Evolutionary conservation across 2,329 filamentous ascomycete species (phyloP).

Genomic region (Didymella lethalis): DNA sequence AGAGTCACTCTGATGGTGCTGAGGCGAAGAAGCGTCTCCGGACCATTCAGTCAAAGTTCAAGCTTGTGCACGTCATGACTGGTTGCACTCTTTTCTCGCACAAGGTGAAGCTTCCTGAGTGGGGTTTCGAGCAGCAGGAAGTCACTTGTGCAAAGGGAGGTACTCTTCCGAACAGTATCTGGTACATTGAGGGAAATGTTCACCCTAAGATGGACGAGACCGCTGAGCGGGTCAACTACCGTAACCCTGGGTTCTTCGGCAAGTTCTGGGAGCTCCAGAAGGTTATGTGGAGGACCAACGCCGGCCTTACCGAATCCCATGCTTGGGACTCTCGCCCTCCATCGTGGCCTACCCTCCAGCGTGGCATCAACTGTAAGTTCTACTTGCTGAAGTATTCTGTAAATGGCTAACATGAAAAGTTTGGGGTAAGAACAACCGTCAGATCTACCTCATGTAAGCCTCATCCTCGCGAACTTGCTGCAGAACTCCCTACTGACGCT

Average conservation of each 20-base stretch:
- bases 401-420: slow-evolving; percentile 50
- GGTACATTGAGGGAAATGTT: slow-evolving; percentile 93
- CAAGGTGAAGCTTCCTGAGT: slow-evolving; percentile 97
- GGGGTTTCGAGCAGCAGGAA: slow-evolving; percentile 98
- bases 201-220: slow-evolving; percentile 76
- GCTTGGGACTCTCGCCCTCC: slow-evolving; percentile 96
- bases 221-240: slow-evolving; percentile 95
- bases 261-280: slow-evolving; percentile 98
- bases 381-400: not conserved
- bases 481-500: not conserved
- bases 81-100: slow-evolving; percentile 96
- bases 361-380: slow-evolving; percentile 82
- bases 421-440: slow-evolving; percentile 92
- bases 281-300: slow-evolving; percentile 99
- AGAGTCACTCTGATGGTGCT: slow-evolving; percentile 80
- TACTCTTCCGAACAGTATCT: slow-evolving; percentile 93
- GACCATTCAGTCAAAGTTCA: slow-evolving; percentile 97
- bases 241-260: slow-evolving; percentile 90
- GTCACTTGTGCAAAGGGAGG: slow-evolving; percentile 95
- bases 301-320: slow-evolving; percentile 93
- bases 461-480: not conserved
- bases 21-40: slow-evolving; percentile 84
- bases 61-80: slow-evolving; percentile 94
- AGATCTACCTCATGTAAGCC: slow-evolving; percentile 81
- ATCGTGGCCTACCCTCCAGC: slow-evolving; percentile 89